Conservation (phyloP, 306 rosid species). For the Quercus variabilis region DNA sequence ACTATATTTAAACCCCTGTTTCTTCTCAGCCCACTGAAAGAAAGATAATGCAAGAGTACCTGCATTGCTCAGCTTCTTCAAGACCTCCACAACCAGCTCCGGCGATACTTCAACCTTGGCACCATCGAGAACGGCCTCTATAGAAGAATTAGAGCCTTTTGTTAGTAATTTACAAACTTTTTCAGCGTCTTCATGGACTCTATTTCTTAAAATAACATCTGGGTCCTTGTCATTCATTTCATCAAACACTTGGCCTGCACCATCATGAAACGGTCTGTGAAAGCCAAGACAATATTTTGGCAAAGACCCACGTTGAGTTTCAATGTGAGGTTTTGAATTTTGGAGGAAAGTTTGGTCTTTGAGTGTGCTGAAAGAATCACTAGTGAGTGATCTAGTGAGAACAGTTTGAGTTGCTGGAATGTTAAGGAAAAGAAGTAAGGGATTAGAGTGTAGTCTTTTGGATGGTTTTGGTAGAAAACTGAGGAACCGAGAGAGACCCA, state of each 20-base stretch:
- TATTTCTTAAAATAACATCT: neutral
- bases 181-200: slow-evolving; percentile 29
- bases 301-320: slow-evolving; percentile 6
- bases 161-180: slow-evolving; percentile 48
- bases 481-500: slow-evolving; percentile 35
- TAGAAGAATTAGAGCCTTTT: slow-evolving; percentile 22
- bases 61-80: slow-evolving; percentile 72
- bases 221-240: slow-evolving; percentile 19
- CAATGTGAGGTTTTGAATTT: neutral
- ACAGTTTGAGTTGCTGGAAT: slow-evolving; percentile 5
- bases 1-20: slow-evolving; percentile 47
- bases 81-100: slow-evolving; percentile 48
- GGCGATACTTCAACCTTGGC: slow-evolving; percentile 36
- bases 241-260: neutral
- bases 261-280: slow-evolving; percentile 11
- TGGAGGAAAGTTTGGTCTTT: slow-evolving; percentile 3
- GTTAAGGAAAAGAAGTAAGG: slow-evolving; percentile 15
- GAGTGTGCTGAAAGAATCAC: neutral
- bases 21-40: slow-evolving; percentile 84
- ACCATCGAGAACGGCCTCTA: slow-evolving; percentile 34
- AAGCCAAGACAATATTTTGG: neutral
- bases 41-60: slow-evolving; percentile 71
- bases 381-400: slow-evolving; percentile 6
- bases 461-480: slow-evolving; percentile 15
- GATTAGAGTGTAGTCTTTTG: slow-evolving; percentile 9